Base-by-base conservation (phyloP, 176 grass and related monocot genomes). In the Bothriochloa decipiens region DNA sequence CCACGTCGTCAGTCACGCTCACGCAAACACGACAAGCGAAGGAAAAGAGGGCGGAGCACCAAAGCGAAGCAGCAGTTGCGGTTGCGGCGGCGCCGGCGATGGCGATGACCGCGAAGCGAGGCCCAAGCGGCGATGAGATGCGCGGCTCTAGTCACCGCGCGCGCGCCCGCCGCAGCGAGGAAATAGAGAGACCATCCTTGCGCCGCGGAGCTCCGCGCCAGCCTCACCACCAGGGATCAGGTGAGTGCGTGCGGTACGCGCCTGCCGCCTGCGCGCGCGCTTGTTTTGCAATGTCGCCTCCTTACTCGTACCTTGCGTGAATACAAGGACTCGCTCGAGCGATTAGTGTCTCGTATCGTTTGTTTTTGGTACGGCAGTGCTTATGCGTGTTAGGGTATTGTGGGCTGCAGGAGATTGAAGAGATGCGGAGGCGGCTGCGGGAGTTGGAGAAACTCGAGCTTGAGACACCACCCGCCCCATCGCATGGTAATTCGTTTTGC, bases 321-420 rank as follows among this genome's bases (percentile, higher is more conserved):
- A 74, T 45, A 57, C 1, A 55, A 55, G 52, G 65, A 27, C 65
- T 86, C 16, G 33, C 17, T 53, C 17, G 18, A 67, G 58, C 42
- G 61, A 37, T 71, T 20, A 29, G 4, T 69, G 57, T 55, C 74
- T 81, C 3, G 33, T 14, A 52, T 52, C 45, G 72, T 33, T 33
- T 20, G 72, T 32, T 28, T 28, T 84, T 66, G 0, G 46, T 18
- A 20, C 57, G 36, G 46, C 23, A 49, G 3, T 81, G 46, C 46
- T 87, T 28, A 81, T 41, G 46, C 20, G 35, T 25, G 78, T 67
- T 67, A 81, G 85, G 78, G 33, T 81, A 33, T 52, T 70, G 23
- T 58, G 60, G 46, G 4, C 17, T 60, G 85, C 78, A 87, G 78
- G 70, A 87, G 70, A 75, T 87, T 65, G 85, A 81, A 26, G 70